Evolutionary conservation across 768 basidiomycete species (phyloP), one percentile per base, ranked within the genome.

Genomic region (Podaxis sp.): DNA sequence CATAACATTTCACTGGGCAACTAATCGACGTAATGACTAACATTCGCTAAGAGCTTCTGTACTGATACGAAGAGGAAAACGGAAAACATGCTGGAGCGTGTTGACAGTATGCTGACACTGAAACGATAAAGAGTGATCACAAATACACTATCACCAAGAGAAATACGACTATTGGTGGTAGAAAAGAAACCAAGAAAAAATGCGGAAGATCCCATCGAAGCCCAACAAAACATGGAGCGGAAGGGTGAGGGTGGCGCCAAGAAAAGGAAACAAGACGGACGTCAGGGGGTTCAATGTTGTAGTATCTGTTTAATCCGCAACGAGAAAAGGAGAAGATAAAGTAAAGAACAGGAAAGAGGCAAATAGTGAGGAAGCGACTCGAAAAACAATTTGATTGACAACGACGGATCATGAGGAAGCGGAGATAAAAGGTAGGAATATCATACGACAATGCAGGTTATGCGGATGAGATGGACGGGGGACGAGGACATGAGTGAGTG

Each of bases 311-410:
- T 26, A 59, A 24, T 36, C 48, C 36, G 38, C 33, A 59, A 52
- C 20, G 15, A 38, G 58, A 40, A 22, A 48, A 58, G 28, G 28
- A 11, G 24, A 36, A 10, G 26, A 20, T 28, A 41, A 40, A 59
- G 17, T 20, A 37, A 58, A 58, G 22, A 20, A 20, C 22, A 26
- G 49, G 30, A 52, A 38, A 51, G n/a, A 26, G 41, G 33, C 10
- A 20, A 54, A 24, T 24, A 49, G 10, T 36, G 38, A 58, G 38
- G 36, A 52, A 59, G 38, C 51, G 24, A 44, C 28, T 37, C 38
- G 33, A 46, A 64, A 48, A 64, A 58, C 51, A 64, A 57, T 58
- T 58, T 41, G 50, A 44, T 52, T 28, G 37, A 63, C 26, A 51
- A 62, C 33, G 33, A 33, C 33, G 8, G 26, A 33, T 33, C 33